phyloP scores from a whole-genome alignment of 495 filamentous ascomycete species.

The Trichoderma parareesei region DNA sequence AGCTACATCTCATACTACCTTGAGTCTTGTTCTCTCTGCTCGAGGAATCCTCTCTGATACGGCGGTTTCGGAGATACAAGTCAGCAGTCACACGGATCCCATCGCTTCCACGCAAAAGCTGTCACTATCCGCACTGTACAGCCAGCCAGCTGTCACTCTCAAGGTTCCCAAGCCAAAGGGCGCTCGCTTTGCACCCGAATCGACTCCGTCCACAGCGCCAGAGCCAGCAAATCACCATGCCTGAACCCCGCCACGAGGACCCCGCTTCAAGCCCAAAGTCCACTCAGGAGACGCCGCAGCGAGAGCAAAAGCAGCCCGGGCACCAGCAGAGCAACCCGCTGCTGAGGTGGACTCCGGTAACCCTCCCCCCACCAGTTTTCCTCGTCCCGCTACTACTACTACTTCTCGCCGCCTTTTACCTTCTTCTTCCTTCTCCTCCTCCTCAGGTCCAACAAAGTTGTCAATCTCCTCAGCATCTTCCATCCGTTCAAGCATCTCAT shows the following conservation, averaged over 20 bases:
- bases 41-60: no score
- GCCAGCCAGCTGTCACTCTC: not conserved
- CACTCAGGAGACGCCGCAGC: conserved; percentile 1
- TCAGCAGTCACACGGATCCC: no score
- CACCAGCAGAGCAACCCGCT: not conserved
- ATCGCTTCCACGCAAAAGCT: not conserved
- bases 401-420: conserved; percentile 24
- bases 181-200: no score
- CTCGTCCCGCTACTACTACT: conserved; percentile 22
- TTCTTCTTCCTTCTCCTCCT: conserved; percentile 12
- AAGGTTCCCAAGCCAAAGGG: no score
- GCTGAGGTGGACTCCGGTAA: conserved; percentile 2
- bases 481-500: conserved; percentile 28
- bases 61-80: no score
- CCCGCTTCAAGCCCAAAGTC: conserved; percentile 11
- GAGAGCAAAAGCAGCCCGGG: no score
- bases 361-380: conserved; percentile 19
- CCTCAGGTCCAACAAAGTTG: conserved; percentile 4
- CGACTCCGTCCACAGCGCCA: not conserved
- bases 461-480: conserved; percentile 9
- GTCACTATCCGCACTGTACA: not conserved
- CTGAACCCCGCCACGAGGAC: conserved; percentile 13
- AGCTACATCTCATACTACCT: no score
- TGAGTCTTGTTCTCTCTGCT: no score
- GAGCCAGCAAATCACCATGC: conserved; percentile 11